Conservation (phyloP, 2,329 filamentous ascomycete species). For the Dothiorella sarmentorum region DNA sequence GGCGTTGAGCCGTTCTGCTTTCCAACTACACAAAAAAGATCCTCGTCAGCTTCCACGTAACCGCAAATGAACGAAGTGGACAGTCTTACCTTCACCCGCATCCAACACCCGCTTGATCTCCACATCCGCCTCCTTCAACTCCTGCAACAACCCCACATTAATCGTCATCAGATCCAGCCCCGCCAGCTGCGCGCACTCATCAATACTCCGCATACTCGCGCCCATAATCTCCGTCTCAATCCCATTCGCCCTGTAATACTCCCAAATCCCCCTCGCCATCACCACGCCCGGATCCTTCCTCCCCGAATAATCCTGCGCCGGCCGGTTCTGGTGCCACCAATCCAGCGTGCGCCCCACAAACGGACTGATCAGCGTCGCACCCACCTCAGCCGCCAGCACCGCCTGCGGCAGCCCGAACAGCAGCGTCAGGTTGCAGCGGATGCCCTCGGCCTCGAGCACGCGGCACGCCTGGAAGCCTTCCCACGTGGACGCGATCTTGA, state of each 20-base stretch:
- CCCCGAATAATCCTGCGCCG: constrained; percentile 51
- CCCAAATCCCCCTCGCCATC: constrained; percentile 49
- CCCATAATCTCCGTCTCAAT: constrained; percentile 53
- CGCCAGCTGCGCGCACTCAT: constrained; percentile 57
- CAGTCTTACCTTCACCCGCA: neutral
- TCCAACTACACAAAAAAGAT: neutral
- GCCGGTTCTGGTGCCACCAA: constrained; percentile 54
- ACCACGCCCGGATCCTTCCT: constrained; percentile 48
- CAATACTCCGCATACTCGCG: constrained; percentile 55
- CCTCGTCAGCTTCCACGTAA: neutral
- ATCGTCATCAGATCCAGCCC: constrained; percentile 60
- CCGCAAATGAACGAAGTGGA: neutral
- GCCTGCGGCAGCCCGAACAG: constrained; percentile 62
- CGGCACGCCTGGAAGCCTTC: constrained; percentile 62
- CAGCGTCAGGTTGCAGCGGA: constrained; percentile 59
- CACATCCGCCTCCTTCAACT: constrained; percentile 23
- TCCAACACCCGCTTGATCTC: constrained; percentile 1
- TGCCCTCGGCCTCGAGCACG: constrained; percentile 50
- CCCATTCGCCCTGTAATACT: constrained; percentile 46
- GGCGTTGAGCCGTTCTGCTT: neutral
- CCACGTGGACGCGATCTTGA: constrained; percentile 63
- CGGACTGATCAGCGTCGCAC: constrained; percentile 61
- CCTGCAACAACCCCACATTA: constrained; percentile 49
- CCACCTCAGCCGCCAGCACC: constrained; percentile 53
- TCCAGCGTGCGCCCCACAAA: constrained; percentile 22